Evolutionary conservation across 2,329 filamentous ascomycete genomes (phyloP).

Genomic region (Thelonectria rubi): DNA sequence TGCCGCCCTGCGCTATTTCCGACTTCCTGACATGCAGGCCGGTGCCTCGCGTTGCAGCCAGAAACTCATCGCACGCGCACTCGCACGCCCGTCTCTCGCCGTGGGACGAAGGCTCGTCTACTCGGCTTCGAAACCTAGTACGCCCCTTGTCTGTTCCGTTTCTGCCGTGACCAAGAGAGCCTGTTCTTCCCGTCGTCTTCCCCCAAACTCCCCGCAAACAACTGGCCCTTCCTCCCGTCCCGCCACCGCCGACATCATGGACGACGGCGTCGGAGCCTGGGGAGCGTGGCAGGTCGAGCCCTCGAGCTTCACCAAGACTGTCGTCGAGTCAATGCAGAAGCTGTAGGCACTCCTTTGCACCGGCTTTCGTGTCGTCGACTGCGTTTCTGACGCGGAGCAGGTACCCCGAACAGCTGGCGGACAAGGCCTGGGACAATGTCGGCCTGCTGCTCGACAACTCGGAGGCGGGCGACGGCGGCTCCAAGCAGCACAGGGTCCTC

Average conservation of each 20-base stretch:
- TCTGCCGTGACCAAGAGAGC: conserved; percentile 1
- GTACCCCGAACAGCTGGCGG: conserved; percentile 89
- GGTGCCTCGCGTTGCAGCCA: conserved; percentile 14
- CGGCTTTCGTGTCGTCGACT: neutral
- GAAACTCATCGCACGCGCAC: conserved; percentile 2
- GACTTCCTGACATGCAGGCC: conserved; percentile 30
- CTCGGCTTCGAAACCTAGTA: neutral
- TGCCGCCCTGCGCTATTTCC: neutral
- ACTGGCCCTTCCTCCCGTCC: conserved; percentile 6
- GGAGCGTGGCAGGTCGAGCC: conserved; percentile 53
- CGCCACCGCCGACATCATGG: conserved; percentile 34
- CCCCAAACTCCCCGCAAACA: neutral
- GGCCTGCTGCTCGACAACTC: conserved; percentile 72
- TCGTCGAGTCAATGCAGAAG: conserved; percentile 81
- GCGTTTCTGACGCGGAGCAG: conserved; percentile 54
- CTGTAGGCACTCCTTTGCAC: conserved; percentile 66
- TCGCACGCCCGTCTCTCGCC: neutral
- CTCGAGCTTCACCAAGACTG: conserved; percentile 60
- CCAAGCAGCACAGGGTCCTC: conserved; percentile 54
- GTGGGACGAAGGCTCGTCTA: conserved; percentile 4
- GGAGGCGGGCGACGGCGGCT: conserved; percentile 41
- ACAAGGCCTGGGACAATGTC: conserved; percentile 96
- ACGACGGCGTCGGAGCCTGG: conserved; percentile 44
- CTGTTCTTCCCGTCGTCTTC: conserved; percentile 34
- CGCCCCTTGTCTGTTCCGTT: neutral